A percentile compares a stretch with the other conserved stretches of the same genome.
Conservation (phyloP, 2,329 filamentous ascomycete species). For the Aspergillus nomiae region DNA sequence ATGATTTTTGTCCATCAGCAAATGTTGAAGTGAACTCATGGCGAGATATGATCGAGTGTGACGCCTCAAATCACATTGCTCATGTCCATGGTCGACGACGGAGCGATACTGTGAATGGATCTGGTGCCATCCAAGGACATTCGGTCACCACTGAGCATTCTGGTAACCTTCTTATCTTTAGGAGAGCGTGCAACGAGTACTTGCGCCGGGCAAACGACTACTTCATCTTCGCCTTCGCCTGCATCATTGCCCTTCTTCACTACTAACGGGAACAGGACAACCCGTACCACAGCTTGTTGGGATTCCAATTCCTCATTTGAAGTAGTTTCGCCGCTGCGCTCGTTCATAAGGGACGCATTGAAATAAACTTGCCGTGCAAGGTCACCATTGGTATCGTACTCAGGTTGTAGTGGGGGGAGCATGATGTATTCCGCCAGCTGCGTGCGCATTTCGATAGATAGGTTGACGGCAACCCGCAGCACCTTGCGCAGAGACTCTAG, state of each 20-base stretch:
- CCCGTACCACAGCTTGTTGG: constrained; percentile 75
- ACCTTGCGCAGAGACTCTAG: constrained; percentile 83
- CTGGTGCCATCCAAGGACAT: constrained; percentile 44
- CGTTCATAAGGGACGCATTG: constrained; percentile 93
- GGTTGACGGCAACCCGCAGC: constrained; percentile 81
- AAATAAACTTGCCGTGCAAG: constrained; percentile 85
- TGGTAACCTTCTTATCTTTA: constrained; percentile 46
- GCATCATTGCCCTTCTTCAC: constrained; percentile 92
- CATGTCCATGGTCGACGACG: constrained; percentile 47
- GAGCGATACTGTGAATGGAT: constrained; percentile 45
- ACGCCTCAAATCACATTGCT: constrained; percentile 48
- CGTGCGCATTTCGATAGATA: constrained; percentile 95
- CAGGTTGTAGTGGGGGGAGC: constrained; percentile 90
- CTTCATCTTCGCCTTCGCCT: constrained; percentile 87
- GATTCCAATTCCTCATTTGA: constrained; percentile 81
- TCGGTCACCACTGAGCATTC: constrained; percentile 43
- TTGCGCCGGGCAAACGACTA: constrained; percentile 92
- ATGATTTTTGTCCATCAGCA: background rate
- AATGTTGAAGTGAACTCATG: background rate
- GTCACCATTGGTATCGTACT: constrained; percentile 92
- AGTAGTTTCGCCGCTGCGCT: constrained; percentile 71
- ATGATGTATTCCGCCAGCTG: constrained; percentile 98
- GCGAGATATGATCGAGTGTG: constrained; percentile 32
- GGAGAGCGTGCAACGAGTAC: constrained; percentile 71
- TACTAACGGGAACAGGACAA: constrained; percentile 93